A percentile compares a stretch with the other conserved stretches of the same genome.
Conservation (phyloP, 2,329 filamentous ascomycete species). For the Epichloe gansuensis region DNA sequence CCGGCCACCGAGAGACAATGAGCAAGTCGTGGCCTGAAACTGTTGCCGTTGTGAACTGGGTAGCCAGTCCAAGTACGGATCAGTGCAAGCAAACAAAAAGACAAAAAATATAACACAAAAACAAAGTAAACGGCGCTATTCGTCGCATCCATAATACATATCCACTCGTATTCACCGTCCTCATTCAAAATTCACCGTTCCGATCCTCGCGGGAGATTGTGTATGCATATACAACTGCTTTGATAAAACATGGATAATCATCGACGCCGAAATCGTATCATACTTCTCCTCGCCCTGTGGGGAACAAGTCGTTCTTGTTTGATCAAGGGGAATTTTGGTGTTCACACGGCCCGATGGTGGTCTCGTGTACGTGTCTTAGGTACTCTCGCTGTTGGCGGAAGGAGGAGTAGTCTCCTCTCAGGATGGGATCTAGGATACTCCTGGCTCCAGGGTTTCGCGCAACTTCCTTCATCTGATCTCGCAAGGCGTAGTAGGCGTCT, state of each 20-base stretch:
- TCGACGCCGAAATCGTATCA: background rate
- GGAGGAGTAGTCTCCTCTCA: slow-evolving; percentile 67
- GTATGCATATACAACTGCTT: background rate
- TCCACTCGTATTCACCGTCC: background rate
- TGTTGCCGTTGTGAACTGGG: background rate
- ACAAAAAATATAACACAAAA: background rate
- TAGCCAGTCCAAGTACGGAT: background rate
- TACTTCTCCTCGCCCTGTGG: background rate
- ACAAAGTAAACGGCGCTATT: background rate
- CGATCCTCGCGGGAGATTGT: slow-evolving; percentile 1
- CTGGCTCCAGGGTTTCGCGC: slow-evolving; percentile 17
- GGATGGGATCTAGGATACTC: slow-evolving; percentile 54
- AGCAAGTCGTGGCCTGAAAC: background rate
- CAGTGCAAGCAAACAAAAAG: too few relatives aligned
- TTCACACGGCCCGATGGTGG: slow-evolving; percentile 22
- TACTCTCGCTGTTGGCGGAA: slow-evolving; percentile 59
- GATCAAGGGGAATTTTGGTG: slow-evolving; percentile 10
- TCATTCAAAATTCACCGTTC: background rate
- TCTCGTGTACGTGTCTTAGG: slow-evolving; percentile 40
- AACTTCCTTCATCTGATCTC: slow-evolving; percentile 44
- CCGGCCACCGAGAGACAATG: background rate
- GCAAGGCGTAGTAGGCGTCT: slow-evolving; percentile 46
- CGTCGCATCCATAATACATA: slow-evolving; percentile 8
- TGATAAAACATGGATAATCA: background rate
- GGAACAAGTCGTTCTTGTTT: background rate